Evolutionary conservation across 202 grass and related monocot species (phyloP).

Genomic region (Saccharum hybrid): DNA sequence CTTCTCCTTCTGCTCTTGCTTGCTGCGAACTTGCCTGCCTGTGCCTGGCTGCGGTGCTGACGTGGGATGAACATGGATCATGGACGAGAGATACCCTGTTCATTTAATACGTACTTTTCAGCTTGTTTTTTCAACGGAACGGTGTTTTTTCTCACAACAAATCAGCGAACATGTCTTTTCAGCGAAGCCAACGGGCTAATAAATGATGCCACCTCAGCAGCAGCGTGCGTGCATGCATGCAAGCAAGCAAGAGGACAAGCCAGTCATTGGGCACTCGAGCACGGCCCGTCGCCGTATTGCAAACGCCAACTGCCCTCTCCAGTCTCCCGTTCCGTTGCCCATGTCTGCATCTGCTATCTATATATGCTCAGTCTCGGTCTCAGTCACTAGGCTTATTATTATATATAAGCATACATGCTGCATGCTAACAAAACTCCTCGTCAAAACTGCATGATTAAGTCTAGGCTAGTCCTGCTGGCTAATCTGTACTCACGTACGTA

Average conservation of each 20-base stretch:
- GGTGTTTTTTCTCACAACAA: no score
- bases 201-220: neutral
- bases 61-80: no score
- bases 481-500: neutral
- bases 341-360: neutral
- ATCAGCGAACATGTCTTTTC: no score
- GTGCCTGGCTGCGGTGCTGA: neutral
- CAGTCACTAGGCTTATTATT: neutral
- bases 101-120: no score
- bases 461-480: slow-evolving; percentile 13
- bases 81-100: no score
- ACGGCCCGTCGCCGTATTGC: slow-evolving; percentile 17
- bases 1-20: neutral
- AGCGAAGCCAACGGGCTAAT: neutral
- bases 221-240: slow-evolving; percentile 23
- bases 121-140: no score
- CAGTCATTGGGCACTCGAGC: slow-evolving; percentile 45
- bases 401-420: neutral
- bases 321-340: neutral
- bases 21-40: neutral
- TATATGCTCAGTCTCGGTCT: neutral
- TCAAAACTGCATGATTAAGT: slow-evolving; percentile 6
- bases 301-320: slow-evolving; percentile 14
- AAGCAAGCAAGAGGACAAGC: slow-evolving; percentile 5
- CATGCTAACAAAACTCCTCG: neutral